These are phyloP conservation scores for Flaveria linearis DNA, from an alignment of 129 eudicot species.

Conservation along the genomic window DNA sequence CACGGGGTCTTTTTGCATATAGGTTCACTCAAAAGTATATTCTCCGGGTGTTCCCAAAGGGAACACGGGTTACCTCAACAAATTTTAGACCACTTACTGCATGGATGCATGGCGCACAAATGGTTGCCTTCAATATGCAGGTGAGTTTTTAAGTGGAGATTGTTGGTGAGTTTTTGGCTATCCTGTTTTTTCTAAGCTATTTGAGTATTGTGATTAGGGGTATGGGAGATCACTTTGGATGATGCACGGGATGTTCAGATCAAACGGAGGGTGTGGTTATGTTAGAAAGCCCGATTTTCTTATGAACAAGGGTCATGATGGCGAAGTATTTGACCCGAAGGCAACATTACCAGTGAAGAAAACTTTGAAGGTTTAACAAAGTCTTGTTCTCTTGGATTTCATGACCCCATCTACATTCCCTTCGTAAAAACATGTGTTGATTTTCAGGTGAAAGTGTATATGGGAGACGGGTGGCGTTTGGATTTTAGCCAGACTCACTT, in stretches of 20 bases:
- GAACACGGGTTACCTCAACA: conserved; percentile 83
- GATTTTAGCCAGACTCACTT: conserved; percentile 90
- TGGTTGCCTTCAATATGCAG: conserved; percentile 98
- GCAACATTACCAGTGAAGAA: conserved; percentile 52
- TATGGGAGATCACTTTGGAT: conserved; percentile 46
- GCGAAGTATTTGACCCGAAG: conserved; percentile 71
- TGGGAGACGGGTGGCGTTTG: conserved; percentile 95
- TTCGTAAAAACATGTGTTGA: background rate
- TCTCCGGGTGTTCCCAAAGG: conserved; percentile 84
- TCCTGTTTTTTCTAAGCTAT: background rate
- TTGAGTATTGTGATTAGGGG: conserved; percentile 22
- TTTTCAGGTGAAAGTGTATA: conserved; percentile 63
- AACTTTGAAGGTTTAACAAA: conserved; percentile 57
- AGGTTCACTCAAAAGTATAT: conserved; percentile 88
- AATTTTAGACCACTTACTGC: conserved; percentile 77
- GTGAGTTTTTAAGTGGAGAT: conserved; percentile 34
- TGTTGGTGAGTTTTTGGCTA: background rate
- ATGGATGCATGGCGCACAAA: conserved; percentile 97
- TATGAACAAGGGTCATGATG: conserved; percentile 47
- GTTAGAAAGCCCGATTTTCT: conserved; percentile 40
- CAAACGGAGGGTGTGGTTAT: conserved; percentile 42
- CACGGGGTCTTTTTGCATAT: conserved; percentile 13
- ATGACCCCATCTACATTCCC: background rate
- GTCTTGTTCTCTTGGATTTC: conserved; percentile 4
- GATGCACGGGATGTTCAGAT: conserved; percentile 46